These are phyloP conservation scores for Cystobasidium pallidum DNA, from an alignment of 1,284 basidiomycete genomes.

Conservation along the genomic window DNA sequence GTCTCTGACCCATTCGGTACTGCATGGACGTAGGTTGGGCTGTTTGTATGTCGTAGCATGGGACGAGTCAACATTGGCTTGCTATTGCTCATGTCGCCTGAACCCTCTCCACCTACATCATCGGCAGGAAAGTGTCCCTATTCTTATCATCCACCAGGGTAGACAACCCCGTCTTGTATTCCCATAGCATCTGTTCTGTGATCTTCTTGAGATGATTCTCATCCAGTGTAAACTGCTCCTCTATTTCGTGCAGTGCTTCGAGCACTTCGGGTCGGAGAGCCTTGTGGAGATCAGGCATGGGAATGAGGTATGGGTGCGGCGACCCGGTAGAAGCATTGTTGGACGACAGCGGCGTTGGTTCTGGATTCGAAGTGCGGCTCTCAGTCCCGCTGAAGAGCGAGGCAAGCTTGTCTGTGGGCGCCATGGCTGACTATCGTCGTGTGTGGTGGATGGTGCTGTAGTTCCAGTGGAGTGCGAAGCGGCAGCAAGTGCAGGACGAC, in stretches of 20 bases:
- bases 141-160: constrained; percentile 48
- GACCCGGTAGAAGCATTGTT: background rate
- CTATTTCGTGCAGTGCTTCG: constrained; percentile 28
- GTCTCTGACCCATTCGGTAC: constrained; percentile 88
- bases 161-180: constrained; percentile 67
- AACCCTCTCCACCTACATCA: constrained; percentile 31
- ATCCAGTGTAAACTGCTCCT: constrained; percentile 64
- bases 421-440: background rate
- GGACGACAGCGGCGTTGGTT: background rate
- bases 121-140: constrained; percentile 52
- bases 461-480: background rate
- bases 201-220: constrained; percentile 68
- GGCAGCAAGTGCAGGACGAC: background rate
- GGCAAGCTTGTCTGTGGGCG: constrained; percentile 6
- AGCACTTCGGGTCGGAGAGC: constrained; percentile 1
- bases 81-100: no score
- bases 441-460: no score
- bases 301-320: constrained; percentile 29
- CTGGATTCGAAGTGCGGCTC: background rate
- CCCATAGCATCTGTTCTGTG: constrained; percentile 75
- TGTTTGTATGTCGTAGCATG: constrained; percentile 32
- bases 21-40: constrained; percentile 72
- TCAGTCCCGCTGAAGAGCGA: constrained; percentile 4
- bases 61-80: no score
- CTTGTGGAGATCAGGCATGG: constrained; percentile 18